Base-by-base conservation (phyloP, 805 yeast species). In the Ogataea salicorniae region DNA sequence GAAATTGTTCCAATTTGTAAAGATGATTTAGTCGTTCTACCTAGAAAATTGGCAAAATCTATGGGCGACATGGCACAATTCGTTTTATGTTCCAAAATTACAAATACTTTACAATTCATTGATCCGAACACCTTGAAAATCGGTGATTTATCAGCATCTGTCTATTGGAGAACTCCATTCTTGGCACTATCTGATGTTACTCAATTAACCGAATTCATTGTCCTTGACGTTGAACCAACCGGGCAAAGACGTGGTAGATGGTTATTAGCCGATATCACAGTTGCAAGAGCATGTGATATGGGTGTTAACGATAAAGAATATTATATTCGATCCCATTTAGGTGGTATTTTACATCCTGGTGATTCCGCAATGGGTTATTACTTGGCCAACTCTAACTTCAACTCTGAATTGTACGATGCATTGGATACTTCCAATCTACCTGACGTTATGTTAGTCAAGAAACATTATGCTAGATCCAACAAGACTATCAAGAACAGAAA, bases 1-100 rank as follows among this genome's bases (percentile, higher is more conserved):
- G 99, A 94, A 70, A 83, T 94, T 57, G 96, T 87, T 2, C 99
- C 99, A 17, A 82, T 95, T 39, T 94, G 99, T 78, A 87, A 94
- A 68, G 99, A 94, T 63, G 99, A 95, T 65, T 74, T 94, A 57
- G 96, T 94, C 23, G 88, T 92, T 34, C 73, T 94, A 55, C 99
- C 99, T 31, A 84, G 84, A 64, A 85, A 84, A 62, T 67, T 92
- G 56, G 97, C 98, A 6, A 79, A 81, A 53, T 77, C 87, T 15
- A 64, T 88, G 70, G 97, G 98, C 47, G 84, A 84, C 63, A 86
- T 89, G 48, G 74, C 91, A 34, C 82, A 87, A 63, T 71, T 92
- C 53, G 94, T 87, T 13, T 66, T 94, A 46, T 94, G 99, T 71
- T 81, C 87, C 46, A 88, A 87, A 62, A 71, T 94, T 46, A 79